Evolutionary conservation across 192 early-diverging fungal genomes (phyloP).

Genomic region (Gonapodya prolifera): DNA sequence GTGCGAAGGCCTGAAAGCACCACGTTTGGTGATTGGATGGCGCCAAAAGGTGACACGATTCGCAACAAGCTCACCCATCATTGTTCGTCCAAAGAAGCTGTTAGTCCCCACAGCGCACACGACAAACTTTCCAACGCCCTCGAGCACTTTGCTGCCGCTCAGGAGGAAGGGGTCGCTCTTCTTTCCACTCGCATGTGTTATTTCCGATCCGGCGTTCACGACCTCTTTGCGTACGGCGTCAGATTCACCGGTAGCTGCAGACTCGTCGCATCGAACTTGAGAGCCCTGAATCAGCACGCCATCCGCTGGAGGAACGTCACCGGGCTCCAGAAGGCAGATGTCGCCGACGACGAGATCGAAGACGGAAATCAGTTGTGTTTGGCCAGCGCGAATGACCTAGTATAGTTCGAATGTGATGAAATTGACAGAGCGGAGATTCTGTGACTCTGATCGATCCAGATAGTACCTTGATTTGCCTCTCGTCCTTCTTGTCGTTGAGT

Average conservation of each 20-base stretch:
- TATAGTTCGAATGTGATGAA: constrained; percentile 12
- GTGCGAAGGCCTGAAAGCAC: constrained; percentile 46
- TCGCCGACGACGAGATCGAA: constrained; percentile 83
- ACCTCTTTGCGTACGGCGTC: constrained; percentile 64
- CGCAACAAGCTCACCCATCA: constrained; percentile 34
- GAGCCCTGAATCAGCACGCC: constrained; percentile 67
- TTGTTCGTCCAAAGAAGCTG: constrained; percentile 76
- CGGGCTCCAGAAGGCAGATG: constrained; percentile 70
- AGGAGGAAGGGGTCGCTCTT: constrained; percentile 62
- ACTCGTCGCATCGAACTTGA: constrained; percentile 69
- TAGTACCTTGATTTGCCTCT: constrained; percentile 18
- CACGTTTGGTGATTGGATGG: neutral
- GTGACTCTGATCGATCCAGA: neutral
- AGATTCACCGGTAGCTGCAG: constrained; percentile 83
- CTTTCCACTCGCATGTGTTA: neutral
- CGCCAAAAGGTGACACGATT: neutral
- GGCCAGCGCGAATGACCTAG: constrained; percentile 9
- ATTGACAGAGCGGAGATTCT: neutral
- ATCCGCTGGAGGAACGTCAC: constrained; percentile 93
- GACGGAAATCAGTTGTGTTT: constrained; percentile 7
- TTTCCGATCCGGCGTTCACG: neutral
- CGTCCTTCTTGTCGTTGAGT: constrained; percentile 75
- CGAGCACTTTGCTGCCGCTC: constrained; percentile 82
- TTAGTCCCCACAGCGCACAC: constrained; percentile 73
- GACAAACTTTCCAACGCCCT: constrained; percentile 77